Evolutionary conservation across 306 rosid genomes (phyloP).

Genomic region (Vicia faba): DNA sequence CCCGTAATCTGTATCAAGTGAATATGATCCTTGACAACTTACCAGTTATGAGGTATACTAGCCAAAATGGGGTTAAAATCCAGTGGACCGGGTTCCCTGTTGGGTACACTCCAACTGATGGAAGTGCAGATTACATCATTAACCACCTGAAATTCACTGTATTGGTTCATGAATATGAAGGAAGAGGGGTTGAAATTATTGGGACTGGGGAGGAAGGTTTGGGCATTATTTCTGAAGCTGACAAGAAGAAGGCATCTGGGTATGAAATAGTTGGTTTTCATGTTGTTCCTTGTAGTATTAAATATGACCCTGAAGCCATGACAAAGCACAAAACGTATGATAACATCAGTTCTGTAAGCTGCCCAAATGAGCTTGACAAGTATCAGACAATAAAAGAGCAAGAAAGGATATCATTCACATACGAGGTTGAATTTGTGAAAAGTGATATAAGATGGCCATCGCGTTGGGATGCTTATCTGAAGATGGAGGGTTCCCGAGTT

Average conservation of each 20-base stretch:
- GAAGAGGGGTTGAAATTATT: slow-evolving; percentile 72
- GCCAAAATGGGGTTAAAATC: slow-evolving; percentile 68
- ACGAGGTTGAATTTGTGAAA: slow-evolving; percentile 81
- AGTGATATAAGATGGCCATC: slow-evolving; percentile 87
- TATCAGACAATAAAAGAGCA: slow-evolving; percentile 71
- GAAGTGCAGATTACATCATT: slow-evolving; percentile 74
- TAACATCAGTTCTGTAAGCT: slow-evolving; percentile 43
- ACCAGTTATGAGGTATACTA: slow-evolving; percentile 78
- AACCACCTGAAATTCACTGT: slow-evolving; percentile 82
- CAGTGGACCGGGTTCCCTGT: slow-evolving; percentile 97
- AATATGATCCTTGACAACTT: slow-evolving; percentile 92
- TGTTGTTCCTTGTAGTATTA: slow-evolving; percentile 74
- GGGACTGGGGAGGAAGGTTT: slow-evolving; percentile 91
- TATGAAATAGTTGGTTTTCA: slow-evolving; percentile 89
- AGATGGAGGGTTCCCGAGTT: slow-evolving; percentile 96
- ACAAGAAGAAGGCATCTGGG: slow-evolving; percentile 79
- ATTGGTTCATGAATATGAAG: slow-evolving; percentile 85
- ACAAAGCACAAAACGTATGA: slow-evolving; percentile 44
- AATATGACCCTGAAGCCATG: slow-evolving; percentile 62
- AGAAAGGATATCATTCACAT: slow-evolving; percentile 77
- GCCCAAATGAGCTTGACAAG: slow-evolving; percentile 65
- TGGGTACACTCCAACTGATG: slow-evolving; percentile 68
- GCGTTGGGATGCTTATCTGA: slow-evolving; percentile 93
- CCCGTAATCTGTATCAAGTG: slow-evolving; percentile 85
- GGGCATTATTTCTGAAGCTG: slow-evolving; percentile 71